Conservation (phyloP, 2,329 filamentous ascomycete genomes). For the Neofusicoccum sp. region DNA sequence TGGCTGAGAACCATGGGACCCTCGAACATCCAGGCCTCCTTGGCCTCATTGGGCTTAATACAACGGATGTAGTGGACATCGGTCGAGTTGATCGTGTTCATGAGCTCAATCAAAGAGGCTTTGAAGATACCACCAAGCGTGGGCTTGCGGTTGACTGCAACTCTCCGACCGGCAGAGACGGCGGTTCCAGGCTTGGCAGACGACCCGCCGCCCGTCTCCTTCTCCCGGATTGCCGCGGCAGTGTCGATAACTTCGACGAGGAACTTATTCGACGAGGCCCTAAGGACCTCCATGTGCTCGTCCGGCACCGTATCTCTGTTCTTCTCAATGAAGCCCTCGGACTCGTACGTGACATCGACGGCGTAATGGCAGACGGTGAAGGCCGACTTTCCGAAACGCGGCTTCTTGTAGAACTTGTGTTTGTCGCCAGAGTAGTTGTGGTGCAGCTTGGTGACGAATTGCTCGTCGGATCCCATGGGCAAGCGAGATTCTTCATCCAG, state of each 20-base stretch:
- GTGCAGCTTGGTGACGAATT: slow-evolving; percentile 94
- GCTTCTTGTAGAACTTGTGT: slow-evolving; percentile 98
- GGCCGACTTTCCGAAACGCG: slow-evolving; percentile 91
- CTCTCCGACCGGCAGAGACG: slow-evolving; percentile 71
- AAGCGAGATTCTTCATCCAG: slow-evolving; percentile 94
- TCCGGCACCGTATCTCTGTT: slow-evolving; percentile 98
- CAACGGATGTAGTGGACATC: slow-evolving; percentile 99
- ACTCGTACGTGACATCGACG: slow-evolving; percentile 96
- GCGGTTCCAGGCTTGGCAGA: slow-evolving; percentile 70
- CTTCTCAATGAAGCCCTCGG: slow-evolving; percentile 98
- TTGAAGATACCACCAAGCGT: slow-evolving; percentile 98
- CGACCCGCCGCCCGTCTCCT: slow-evolving; percentile 63
- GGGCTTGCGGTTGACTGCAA: slow-evolving; percentile 92
- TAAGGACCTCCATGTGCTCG: slow-evolving; percentile 93
- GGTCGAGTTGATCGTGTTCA: slow-evolving; percentile 96
- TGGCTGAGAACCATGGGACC: slow-evolving; percentile 98
- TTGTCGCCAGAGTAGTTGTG: slow-evolving; percentile 89
- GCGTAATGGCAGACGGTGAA: slow-evolving; percentile 99
- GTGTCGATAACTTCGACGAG: slow-evolving; percentile 80
- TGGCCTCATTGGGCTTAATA: slow-evolving; percentile 97
- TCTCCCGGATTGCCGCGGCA: slow-evolving; percentile 83
- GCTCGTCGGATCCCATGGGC: slow-evolving; percentile 95
- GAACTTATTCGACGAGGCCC: slow-evolving; percentile 80
- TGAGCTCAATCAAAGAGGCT: slow-evolving; percentile 94
- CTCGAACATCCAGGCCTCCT: slow-evolving; percentile 96